These are phyloP conservation scores for Yarrowia porcina DNA, from an alignment of 805 yeast genomes.

Conservation along the genomic window DNA sequence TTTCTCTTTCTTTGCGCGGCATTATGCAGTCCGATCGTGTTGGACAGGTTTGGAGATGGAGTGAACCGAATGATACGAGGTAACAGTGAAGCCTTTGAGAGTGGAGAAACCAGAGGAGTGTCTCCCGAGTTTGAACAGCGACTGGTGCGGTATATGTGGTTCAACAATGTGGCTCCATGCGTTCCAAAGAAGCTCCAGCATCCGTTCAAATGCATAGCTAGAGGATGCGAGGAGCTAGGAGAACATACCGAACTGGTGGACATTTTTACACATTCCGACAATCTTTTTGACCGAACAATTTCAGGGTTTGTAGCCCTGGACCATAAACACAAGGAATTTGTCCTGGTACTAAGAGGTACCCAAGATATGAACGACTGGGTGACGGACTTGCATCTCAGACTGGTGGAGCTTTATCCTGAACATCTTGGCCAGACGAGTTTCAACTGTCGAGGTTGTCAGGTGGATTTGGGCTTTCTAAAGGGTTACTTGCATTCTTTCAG, in stretches of 20 bases:
- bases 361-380: slow-evolving; percentile 11
- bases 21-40: not conserved
- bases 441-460: not conserved
- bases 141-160: slow-evolving; percentile 10
- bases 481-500: not conserved
- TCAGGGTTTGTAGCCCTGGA: slow-evolving; percentile 12
- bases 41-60: not conserved
- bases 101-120: not conserved
- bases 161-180: slow-evolving; percentile 15
- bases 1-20: not conserved
- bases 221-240: slow-evolving; percentile 4
- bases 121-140: not conserved
- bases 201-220: slow-evolving; percentile 1
- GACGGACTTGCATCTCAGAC: not conserved
- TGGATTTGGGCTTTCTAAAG: not conserved
- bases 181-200: not conserved
- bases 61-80: slow-evolving; percentile 2
- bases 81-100: not conserved
- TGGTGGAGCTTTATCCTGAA: not conserved
- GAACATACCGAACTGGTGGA: slow-evolving; percentile 2
- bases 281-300: not conserved
- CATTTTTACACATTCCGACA: not conserved
- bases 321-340: not conserved
- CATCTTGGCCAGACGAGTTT: not conserved
- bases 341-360: not conserved